Evolutionary conservation across 1,284 basidiomycete genomes (phyloP), one percentile per base, ranked within the genome.

Genomic region (Ustilago trichophora): DNA sequence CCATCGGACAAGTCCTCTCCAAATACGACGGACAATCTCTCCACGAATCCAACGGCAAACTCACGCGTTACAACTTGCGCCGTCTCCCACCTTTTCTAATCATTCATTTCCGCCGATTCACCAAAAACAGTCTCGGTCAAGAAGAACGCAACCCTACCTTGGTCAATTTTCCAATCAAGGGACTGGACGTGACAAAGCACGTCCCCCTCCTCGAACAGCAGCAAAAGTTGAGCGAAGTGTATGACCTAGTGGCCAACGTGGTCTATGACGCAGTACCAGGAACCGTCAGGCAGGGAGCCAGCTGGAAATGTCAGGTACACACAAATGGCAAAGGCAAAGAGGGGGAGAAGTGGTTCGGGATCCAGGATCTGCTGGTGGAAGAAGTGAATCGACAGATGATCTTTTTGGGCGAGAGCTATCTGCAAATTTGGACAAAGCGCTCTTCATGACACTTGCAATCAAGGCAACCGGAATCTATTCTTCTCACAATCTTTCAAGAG

Each of bases 141-240:
- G 95, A 98, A 82, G 95, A 98, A 83, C 95, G 97, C 82, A 98
- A 99, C 79, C 94, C 94, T 3, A 99, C 96, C 2, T 94, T 98
- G 60, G 91, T 99, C 73, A 98, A 96, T 79, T 98, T 97, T 79
- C 93, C 93, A 11, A 86, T 97, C 37, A 87, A 91, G 54, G 93
- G 93, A 0, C 86, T 98, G 18, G 52, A 67, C 31, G 45, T 74
- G 15, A 48, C 65, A 4, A 56, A 47, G 34, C 47, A 57, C 25
- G 33, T 29, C 6, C 53, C 50, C 6, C 29, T 45, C 13, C 36
- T 34, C 82, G 71, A 86, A 83, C 75, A 82, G 35, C 32, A 46
- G 15, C 80, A 80, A 66, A 45, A 38, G 13, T 83, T 88, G 60
- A 83, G 88, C 32, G 88, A 89, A 10, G 76, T 90, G 32, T 99